These are phyloP conservation scores for Pestalotiopsis sp. DNA, from an alignment of 2,329 filamentous ascomycete species.

Conservation along the genomic window DNA sequence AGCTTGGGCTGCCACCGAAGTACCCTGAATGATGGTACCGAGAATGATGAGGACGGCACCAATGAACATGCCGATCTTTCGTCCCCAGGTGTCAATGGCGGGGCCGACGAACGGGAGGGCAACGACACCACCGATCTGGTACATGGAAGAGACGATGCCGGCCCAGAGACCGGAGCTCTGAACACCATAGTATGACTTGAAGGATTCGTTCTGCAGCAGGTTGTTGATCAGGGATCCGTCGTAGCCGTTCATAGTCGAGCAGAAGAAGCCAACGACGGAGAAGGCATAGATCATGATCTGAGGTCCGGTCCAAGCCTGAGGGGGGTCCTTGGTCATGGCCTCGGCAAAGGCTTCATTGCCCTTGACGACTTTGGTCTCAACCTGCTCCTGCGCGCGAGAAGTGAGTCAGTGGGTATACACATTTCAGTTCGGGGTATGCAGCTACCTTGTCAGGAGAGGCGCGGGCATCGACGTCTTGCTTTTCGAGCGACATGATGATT, in stretches of 20 bases:
- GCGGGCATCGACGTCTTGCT: constrained; percentile 3
- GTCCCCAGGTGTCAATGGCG: constrained; percentile 46
- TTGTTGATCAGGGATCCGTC: constrained; percentile 52
- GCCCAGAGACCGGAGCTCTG: constrained; percentile 46
- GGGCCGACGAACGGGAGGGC: constrained; percentile 48
- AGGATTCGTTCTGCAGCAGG: constrained; percentile 41
- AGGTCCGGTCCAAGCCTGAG: constrained; percentile 37
- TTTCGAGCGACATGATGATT: constrained; percentile 1
- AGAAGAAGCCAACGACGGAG: constrained; percentile 49
- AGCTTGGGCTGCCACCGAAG: constrained; percentile 35
- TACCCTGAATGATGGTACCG: constrained; percentile 47
- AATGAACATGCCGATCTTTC: constrained; percentile 46
- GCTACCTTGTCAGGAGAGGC: constrained; percentile 10
- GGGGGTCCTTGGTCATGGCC: constrained; percentile 54
- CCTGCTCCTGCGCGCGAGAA: constrained; percentile 13
- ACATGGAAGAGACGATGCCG: constrained; percentile 51
- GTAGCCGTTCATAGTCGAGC: constrained; percentile 53
- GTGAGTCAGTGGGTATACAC: background rate
- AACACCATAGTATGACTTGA: constrained; percentile 39
- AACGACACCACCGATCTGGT: constrained; percentile 49
- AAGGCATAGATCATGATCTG: constrained; percentile 43
- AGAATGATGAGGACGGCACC: constrained; percentile 44
- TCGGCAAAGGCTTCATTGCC: constrained; percentile 56
- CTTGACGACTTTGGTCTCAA: constrained; percentile 42
- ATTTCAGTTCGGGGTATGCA: background rate